Conservation (phyloP, 116 monocot species). For the Iris pallida region DNA sequence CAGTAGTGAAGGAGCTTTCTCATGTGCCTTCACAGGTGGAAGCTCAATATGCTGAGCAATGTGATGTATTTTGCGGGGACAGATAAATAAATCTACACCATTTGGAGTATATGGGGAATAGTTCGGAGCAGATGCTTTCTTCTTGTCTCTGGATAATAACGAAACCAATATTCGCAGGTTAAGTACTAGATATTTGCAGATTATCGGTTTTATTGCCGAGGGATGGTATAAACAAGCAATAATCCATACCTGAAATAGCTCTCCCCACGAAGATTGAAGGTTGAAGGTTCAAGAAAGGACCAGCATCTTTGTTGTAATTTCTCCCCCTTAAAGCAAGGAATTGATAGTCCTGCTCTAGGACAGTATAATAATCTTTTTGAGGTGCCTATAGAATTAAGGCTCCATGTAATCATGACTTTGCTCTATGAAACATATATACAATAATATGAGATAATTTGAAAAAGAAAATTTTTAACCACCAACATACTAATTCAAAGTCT, state of each 20-base stretch:
- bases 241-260: constrained; percentile 50
- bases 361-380: constrained; percentile 55
- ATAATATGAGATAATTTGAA: too few species aligned
- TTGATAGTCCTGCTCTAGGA: constrained; percentile 55
- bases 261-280: constrained; percentile 56
- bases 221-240: background rate
- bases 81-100: constrained; percentile 61
- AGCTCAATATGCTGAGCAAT: constrained; percentile 61
- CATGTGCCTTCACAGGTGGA: constrained; percentile 38
- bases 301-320: constrained; percentile 42
- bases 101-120: constrained; percentile 54
- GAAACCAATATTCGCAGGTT: background rate
- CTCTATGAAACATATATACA: too few species aligned
- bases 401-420: too few species aligned
- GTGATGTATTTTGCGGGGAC: constrained; percentile 52
- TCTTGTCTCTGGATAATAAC: constrained; percentile 51
- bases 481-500: too few species aligned
- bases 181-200: background rate
- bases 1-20: constrained; percentile 51
- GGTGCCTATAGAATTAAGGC: background rate
- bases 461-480: too few species aligned
- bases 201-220: background rate
- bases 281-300: constrained; percentile 50
- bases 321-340: constrained; percentile 44
- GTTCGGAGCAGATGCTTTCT: constrained; percentile 45